Conservation (phyloP, 169 alveolate species). For the Plasmodium reichenowi region DNA sequence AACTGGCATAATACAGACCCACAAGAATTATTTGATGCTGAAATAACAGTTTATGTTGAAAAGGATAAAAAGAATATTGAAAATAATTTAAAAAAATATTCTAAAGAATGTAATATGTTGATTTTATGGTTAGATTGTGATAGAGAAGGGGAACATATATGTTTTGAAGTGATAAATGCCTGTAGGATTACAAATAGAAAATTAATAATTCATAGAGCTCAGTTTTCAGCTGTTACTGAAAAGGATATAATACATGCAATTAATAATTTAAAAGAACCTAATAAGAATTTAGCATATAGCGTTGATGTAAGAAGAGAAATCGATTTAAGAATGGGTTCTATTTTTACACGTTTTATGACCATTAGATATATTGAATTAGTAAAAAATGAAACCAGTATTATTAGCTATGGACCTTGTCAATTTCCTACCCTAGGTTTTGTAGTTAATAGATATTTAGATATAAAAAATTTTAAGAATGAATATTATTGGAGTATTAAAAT, state of each 20-base stretch:
- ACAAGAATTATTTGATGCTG: slow-evolving; percentile 95
- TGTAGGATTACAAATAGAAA: slow-evolving; percentile 75
- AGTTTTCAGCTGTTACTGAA: slow-evolving; percentile 97
- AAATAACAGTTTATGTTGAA: slow-evolving; percentile 90
- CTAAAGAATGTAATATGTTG: slow-evolving; percentile 91
- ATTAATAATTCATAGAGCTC: slow-evolving; percentile 94
- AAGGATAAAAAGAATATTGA: slow-evolving; percentile 86
- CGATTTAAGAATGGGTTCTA: slow-evolving; percentile 94
- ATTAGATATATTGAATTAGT: slow-evolving; percentile 79
- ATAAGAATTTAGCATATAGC: slow-evolving; percentile 93
- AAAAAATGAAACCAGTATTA: slow-evolving; percentile 83
- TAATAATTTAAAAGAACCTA: slow-evolving; percentile 92
- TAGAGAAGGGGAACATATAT: slow-evolving; percentile 99
- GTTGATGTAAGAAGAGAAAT: slow-evolving; percentile 98
- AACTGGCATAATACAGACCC: slow-evolving; percentile 96
- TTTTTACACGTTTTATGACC: slow-evolving; percentile 88
- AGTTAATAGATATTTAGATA: slow-evolving; percentile 94
- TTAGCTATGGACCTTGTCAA: slow-evolving; percentile 99
- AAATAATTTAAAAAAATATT: slow-evolving; percentile 90
- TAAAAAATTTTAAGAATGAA: slow-evolving; percentile 93
- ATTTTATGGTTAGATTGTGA: slow-evolving; percentile 99
- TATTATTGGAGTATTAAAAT: slow-evolving; percentile 94
- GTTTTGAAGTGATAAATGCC: slow-evolving; percentile 96
- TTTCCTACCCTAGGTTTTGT: slow-evolving; percentile 99
- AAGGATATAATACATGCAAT: slow-evolving; percentile 94